Conservation (phyloP, 306 rosid genomes). For the Coriaria nepalensis region DNA sequence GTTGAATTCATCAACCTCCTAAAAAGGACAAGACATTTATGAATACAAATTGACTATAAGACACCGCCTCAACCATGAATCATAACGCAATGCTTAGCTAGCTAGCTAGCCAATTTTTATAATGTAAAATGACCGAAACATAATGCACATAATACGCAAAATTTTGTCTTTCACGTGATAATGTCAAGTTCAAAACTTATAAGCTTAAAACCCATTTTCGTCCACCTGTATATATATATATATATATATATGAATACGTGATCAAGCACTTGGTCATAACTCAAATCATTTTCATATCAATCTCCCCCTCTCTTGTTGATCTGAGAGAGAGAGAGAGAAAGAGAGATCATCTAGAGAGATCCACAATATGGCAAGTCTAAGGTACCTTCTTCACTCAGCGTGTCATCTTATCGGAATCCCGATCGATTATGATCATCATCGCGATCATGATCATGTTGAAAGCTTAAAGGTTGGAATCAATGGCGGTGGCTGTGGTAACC, state of each 20-base stretch:
- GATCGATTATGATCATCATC: slow-evolving; percentile 1
- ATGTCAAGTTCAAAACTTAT: not conserved
- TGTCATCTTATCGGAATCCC: slow-evolving; percentile 30
- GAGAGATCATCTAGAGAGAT: slow-evolving; percentile 1
- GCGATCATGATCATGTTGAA: slow-evolving; percentile 6
- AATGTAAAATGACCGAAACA: too few relatives aligned
- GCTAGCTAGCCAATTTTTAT: too few relatives aligned
- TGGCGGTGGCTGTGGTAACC: not conserved
- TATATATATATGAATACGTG: slow-evolving; percentile 3
- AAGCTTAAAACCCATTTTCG: not conserved
- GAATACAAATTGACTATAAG: too few relatives aligned
- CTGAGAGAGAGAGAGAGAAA: not conserved
- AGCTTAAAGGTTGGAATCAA: slow-evolving; percentile 4
- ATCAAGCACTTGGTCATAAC: slow-evolving; percentile 7
- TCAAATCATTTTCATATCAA: not conserved
- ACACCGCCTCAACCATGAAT: too few relatives aligned
- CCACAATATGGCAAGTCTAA: slow-evolving; percentile 20
- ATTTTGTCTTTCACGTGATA: too few relatives aligned
- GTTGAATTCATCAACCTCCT: too few relatives aligned
- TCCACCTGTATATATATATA: slow-evolving; percentile 16
- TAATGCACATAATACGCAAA: not conserved
- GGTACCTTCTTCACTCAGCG: slow-evolving; percentile 35
- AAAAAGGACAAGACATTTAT: too few relatives aligned
- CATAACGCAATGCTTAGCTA: too few relatives aligned
- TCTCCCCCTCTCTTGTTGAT: not conserved